Percentiles rank a stretch among this genome's conserved stretches.
phyloP scores from a whole-genome alignment of 31 red algal species.

The Odonthalia washingtoniensis region DNA sequence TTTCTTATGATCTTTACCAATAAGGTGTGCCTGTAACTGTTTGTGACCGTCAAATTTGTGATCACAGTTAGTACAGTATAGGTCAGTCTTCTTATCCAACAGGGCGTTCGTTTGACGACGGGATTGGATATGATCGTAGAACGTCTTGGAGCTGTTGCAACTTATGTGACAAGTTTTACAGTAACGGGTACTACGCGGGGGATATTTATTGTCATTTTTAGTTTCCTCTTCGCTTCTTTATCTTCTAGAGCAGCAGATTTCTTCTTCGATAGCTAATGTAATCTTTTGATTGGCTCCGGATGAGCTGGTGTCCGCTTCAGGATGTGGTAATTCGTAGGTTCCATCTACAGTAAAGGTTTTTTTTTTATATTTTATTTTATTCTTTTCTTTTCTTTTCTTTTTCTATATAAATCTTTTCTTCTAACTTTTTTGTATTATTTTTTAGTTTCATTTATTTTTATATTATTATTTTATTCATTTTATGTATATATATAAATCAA shows the following conservation, averaged over 20 bases:
- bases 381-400: too few species aligned
- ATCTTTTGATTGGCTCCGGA: too few species aligned
- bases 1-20: neutral
- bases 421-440: too few species aligned
- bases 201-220: neutral
- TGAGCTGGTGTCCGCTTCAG: too few species aligned
- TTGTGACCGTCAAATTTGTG: neutral
- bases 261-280: too few species aligned
- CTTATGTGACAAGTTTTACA: neutral
- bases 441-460: too few species aligned
- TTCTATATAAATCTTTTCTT: too few species aligned
- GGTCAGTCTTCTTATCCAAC: neutral
- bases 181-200: neutral
- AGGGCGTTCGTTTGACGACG: neutral
- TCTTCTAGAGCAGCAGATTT: neutral
- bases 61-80: neutral
- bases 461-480: too few species aligned
- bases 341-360: too few species aligned
- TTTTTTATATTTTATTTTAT: too few species aligned
- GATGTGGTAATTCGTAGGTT: too few species aligned
- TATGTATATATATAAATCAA: too few species aligned
- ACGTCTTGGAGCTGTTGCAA: neutral
- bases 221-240: neutral
- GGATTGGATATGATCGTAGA: neutral
- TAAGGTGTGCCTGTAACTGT: neutral